Conservation (phyloP, 148 eudicot genomes). For the Selenicereus undatus region DNA sequence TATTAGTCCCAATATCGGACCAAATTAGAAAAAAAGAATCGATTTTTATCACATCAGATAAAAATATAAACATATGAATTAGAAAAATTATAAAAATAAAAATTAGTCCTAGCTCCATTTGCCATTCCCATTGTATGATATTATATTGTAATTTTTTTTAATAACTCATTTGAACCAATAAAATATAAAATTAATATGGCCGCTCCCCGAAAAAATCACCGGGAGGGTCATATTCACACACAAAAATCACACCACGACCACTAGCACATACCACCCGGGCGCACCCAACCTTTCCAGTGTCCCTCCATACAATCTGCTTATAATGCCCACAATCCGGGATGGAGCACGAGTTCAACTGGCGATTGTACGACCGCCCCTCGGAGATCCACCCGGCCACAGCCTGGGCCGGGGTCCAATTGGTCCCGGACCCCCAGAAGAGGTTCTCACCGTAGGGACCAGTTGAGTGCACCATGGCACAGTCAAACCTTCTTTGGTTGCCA, state of each 20-base stretch:
- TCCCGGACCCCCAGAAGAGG: conserved; percentile 36
- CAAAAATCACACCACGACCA: conserved; percentile 22
- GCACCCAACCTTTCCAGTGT: conserved; percentile 29
- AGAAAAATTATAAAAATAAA: too few relatives aligned
- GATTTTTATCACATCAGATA: too few relatives aligned
- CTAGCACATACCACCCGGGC: conserved; percentile 23
- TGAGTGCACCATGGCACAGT: conserved; percentile 31
- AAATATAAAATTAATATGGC: conserved; percentile 21
- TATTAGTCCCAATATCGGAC: too few relatives aligned
- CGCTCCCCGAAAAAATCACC: conserved; percentile 27
- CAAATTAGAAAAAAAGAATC: too few relatives aligned
- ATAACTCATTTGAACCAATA: too few relatives aligned
- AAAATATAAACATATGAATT: too few relatives aligned
- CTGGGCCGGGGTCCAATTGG: conserved; percentile 15
- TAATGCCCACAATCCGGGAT: conserved; percentile 33
- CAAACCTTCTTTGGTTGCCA: conserved; percentile 17
- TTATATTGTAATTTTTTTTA: too few relatives aligned
- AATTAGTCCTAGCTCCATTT: too few relatives aligned
- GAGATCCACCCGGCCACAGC: conserved; percentile 24
- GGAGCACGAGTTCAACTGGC: conserved; percentile 10
- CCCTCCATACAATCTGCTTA: conserved; percentile 33
- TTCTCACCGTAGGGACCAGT: conserved; percentile 40
- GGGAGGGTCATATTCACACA: conserved; percentile 30
- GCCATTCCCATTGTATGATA: too few relatives aligned
- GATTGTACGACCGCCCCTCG: neutral